Percentiles rank a stretch among this genome's conserved stretches.
These are phyloP conservation scores for Sordariomycetes sp. DNA, from an alignment of 2,329 filamentous ascomycete genomes.

Conservation along the genomic window DNA sequence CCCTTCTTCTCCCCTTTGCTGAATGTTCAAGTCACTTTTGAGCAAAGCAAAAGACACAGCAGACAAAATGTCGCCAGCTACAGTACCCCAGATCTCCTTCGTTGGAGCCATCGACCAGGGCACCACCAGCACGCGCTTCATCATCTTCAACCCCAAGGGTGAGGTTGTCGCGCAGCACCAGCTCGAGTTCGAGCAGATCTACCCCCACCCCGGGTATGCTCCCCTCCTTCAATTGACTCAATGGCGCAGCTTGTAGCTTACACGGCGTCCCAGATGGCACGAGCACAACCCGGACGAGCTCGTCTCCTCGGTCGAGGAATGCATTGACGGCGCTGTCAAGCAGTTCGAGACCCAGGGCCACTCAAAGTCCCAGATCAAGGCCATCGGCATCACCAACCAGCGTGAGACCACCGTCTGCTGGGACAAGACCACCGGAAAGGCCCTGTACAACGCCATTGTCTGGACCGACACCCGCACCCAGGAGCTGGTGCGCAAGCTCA, in stretches of 20 bases:
- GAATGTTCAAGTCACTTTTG: constrained; percentile 14
- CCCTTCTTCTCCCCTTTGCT: constrained; percentile 4
- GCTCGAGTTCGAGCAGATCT: constrained; percentile 66
- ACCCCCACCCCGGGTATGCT: constrained; percentile 64
- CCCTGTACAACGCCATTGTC: constrained; percentile 72
- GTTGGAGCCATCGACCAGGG: constrained; percentile 75
- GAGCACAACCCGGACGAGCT: constrained; percentile 76
- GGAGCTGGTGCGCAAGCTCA: constrained; percentile 63
- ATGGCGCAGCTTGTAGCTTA: constrained; percentile 18
- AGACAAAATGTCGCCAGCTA: constrained; percentile 20
- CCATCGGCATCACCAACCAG: constrained; percentile 76
- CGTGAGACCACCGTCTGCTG: constrained; percentile 75
- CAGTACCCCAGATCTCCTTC: constrained; percentile 26
- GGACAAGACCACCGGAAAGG: constrained; percentile 68
- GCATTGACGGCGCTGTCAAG: constrained; percentile 65
- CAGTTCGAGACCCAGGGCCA: constrained; percentile 61
- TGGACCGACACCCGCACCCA: constrained; percentile 78
- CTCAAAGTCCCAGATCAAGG: constrained; percentile 57
- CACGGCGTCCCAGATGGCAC: constrained; percentile 54
- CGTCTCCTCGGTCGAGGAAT: constrained; percentile 60
- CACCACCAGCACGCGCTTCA: constrained; percentile 69
- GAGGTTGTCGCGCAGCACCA: constrained; percentile 66
- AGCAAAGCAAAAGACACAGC: constrained; percentile 7
- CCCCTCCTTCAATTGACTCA: background rate
- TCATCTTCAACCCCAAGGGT: constrained; percentile 78